A percentile compares a stretch with the other conserved stretches of the same genome.
Conservation (phyloP, 2,329 filamentous ascomycete genomes). For the Phaeophleospora eucalypticola region DNA sequence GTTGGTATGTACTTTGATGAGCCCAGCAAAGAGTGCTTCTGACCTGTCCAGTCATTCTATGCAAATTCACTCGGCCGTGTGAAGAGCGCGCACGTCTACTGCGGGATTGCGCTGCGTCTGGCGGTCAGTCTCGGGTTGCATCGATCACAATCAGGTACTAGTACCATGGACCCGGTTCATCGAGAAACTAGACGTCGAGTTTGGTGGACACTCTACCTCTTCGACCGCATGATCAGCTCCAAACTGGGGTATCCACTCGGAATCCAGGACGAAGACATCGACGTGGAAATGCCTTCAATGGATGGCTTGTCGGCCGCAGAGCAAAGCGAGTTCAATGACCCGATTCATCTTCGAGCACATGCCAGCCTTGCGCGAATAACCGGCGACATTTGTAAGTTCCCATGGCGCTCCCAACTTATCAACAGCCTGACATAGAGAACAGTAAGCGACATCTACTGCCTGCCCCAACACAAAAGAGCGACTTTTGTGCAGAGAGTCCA, state of each 20-base stretch:
- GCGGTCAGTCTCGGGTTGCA: conserved; percentile 46
- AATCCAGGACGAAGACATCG: conserved; percentile 36
- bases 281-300: conserved; percentile 43
- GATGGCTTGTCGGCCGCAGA: conserved; percentile 27
- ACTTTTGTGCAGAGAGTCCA: conserved; percentile 37
- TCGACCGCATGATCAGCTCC: conserved; percentile 32
- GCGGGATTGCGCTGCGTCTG: conserved; percentile 45
- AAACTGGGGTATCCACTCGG: conserved; percentile 34
- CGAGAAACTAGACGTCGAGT: conserved; percentile 32
- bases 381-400: conserved; percentile 27
- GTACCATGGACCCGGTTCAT: conserved; percentile 33
- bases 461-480: conserved; percentile 20
- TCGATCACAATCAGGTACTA: conserved; percentile 30
- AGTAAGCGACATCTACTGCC: conserved; percentile 25
- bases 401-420: conserved; percentile 13
- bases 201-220: conserved; percentile 35
- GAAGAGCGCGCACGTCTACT: conserved; percentile 43
- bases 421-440: conserved; percentile 1
- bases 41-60: conserved; percentile 40
- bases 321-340: conserved; percentile 34
- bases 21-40: neutral
- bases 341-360: conserved; percentile 38
- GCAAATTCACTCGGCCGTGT: conserved; percentile 45
- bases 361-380: conserved; percentile 39
- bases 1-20: conserved; percentile 36